Evolutionary conservation across 345 rosid genomes (phyloP).

Genomic region (Hibiscus trionum): DNA sequence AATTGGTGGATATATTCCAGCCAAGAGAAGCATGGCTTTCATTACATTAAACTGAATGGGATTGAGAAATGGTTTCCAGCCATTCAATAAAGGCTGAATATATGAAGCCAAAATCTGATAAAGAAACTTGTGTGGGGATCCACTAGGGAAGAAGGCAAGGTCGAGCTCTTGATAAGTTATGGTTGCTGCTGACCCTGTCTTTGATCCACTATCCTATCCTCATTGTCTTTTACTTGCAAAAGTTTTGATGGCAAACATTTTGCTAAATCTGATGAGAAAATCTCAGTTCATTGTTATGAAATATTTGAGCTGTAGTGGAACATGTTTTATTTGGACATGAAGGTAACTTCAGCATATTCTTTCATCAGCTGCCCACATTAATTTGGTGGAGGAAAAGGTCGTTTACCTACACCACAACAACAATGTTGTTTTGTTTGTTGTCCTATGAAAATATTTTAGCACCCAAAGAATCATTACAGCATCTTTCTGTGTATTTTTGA

Average conservation of each 20-base stretch:
- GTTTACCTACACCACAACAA: neutral
- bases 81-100: neutral
- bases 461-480: neutral
- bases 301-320: neutral
- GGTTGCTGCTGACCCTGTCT: too few species aligned
- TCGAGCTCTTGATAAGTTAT: too few species aligned
- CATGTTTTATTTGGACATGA: neutral
- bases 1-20: neutral
- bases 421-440: neutral
- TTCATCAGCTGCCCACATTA: neutral
- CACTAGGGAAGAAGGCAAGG: neutral
- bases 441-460: neutral
- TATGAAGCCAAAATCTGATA: neutral
- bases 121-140: neutral
- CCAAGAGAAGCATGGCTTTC: neutral
- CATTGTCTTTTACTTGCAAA: slow-evolving; percentile 1
- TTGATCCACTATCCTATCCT: neutral
- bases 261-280: neutral
- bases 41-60: neutral
- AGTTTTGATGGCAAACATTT: neutral
- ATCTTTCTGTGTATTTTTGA: neutral
- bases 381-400: too few species aligned
- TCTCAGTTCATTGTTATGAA: neutral
- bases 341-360: slow-evolving; percentile 9
- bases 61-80: slow-evolving; percentile 1